phyloP scores from a whole-genome alignment of 2,329 filamentous ascomycete species.

The Hypoxylon sp. region DNA sequence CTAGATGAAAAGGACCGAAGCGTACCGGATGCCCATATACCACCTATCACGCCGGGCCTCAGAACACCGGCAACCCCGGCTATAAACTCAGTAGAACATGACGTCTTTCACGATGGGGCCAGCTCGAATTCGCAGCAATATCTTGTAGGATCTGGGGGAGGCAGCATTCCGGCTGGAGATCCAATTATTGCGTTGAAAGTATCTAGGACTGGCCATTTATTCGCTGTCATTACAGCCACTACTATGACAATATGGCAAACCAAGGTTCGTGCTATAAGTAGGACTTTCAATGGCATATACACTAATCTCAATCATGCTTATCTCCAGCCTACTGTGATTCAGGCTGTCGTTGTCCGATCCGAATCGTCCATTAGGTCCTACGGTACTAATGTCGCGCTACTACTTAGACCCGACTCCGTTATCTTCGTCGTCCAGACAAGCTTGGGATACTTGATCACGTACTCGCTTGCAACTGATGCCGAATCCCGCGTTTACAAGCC shows the following conservation, averaged over 20 bases:
- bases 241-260: constrained; percentile 97
- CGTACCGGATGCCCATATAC: constrained; percentile 54
- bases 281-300: constrained; percentile 39
- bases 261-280: constrained; percentile 70
- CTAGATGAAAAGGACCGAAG: constrained; percentile 48
- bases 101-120: constrained; percentile 56
- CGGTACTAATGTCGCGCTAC: constrained; percentile 84
- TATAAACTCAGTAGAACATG: constrained; percentile 71
- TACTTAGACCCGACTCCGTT: constrained; percentile 90
- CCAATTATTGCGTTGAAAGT: constrained; percentile 80
- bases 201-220: constrained; percentile 83
- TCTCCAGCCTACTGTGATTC: constrained; percentile 83
- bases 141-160: constrained; percentile 48
- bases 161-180: constrained; percentile 65
- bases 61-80: constrained; percentile 69
- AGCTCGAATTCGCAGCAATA: constrained; percentile 49
- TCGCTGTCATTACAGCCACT: constrained; percentile 87
- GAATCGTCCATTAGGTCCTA: constrained; percentile 83
- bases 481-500: constrained; percentile 87
- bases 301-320: constrained; percentile 46
- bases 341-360: constrained; percentile 88
- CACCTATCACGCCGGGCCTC: constrained; percentile 59
- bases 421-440: constrained; percentile 92
- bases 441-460: constrained; percentile 91
- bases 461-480: constrained; percentile 88